Conservation (phyloP, 179 eudicot genomes). For the Beta macrorhiza region DNA sequence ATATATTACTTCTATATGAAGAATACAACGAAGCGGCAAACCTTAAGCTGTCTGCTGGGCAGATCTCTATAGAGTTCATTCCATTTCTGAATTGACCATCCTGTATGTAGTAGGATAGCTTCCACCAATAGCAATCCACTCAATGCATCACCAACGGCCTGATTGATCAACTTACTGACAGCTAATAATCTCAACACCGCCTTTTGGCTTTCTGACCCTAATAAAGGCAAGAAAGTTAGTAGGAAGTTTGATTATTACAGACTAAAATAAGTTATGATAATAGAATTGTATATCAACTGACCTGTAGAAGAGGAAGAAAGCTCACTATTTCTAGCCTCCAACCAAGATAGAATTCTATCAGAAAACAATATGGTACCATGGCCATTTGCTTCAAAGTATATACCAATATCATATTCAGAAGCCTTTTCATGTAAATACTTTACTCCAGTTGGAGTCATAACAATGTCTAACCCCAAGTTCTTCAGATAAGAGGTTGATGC, state of each 20-base stretch:
- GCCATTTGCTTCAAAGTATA: constrained; percentile 97
- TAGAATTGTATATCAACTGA: constrained; percentile 16
- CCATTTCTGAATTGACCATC: constrained; percentile 87
- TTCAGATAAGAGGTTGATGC: constrained; percentile 87
- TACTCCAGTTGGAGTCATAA: constrained; percentile 87
- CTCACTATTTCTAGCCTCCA: constrained; percentile 52
- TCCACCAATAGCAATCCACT: constrained; percentile 92
- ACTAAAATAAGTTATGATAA: not conserved
- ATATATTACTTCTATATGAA: not conserved
- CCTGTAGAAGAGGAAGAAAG: constrained; percentile 56
- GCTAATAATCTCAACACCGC: constrained; percentile 80
- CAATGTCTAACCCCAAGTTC: constrained; percentile 68
- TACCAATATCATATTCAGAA: constrained; percentile 80
- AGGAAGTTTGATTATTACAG: not conserved
- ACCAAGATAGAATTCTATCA: constrained; percentile 55
- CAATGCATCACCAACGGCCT: constrained; percentile 95
- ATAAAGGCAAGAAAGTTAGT: constrained; percentile 22
- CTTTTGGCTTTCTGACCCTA: constrained; percentile 73
- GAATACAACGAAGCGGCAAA: constrained; percentile 21
- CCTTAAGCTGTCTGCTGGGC: constrained; percentile 97
- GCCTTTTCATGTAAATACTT: constrained; percentile 94
- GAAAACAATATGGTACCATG: constrained; percentile 95
- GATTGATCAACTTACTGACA: constrained; percentile 81
- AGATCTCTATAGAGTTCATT: constrained; percentile 76
- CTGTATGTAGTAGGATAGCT: constrained; percentile 67